Base-by-base conservation (phyloP, 257 asterid species). In the Primulina eburnea region DNA sequence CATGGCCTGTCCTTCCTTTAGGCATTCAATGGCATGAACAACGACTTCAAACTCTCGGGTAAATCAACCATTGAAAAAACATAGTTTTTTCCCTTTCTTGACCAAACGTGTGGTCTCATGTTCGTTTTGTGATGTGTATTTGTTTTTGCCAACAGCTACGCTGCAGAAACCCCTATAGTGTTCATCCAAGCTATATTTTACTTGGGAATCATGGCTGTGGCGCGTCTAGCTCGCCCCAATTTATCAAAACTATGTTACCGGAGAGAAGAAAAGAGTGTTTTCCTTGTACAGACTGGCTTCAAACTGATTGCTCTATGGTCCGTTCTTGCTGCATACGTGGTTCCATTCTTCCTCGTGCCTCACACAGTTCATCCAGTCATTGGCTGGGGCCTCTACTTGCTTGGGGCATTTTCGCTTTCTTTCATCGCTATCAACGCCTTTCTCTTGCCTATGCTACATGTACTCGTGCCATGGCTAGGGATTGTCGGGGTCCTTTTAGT, bases 1-100 rank as follows among this genome's bases (percentile, higher is more conserved):
- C 98, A 1, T 92, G 95, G 90, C 98, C 98, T 3, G 96, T 92
- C 60, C 88, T 92, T 43, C 98, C 98, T 2, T 65, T 92, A 0
- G 98, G 97, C 79, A 78, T 87, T 80, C 79, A 90, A n/a, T 92
- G 98, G 98, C 98, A 90, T 61, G 75, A 79, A 71, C 84, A 82
- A 28, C 84, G 97, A 2, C 88, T 73, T 32, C 82, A 90, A 76
- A 90, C 95, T 70, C 80, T 92, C 8, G 98, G 98, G 98, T 92
- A 77, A 75, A 10, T 38, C 10, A 38, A 10, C 50, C 14, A 38
- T 40, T 14, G 53, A 18, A 43, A 43, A 43, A 11, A 4, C 0
- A 43, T 3, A 0, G 57, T 50, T 50, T 17, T 50, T 50, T 1
- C 8, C 30, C 18, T 50, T 14, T 43, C 18, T 3, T 43, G n/a